Conservation (phyloP, 164 flowering plant species). For the Vitis labrusca region DNA sequence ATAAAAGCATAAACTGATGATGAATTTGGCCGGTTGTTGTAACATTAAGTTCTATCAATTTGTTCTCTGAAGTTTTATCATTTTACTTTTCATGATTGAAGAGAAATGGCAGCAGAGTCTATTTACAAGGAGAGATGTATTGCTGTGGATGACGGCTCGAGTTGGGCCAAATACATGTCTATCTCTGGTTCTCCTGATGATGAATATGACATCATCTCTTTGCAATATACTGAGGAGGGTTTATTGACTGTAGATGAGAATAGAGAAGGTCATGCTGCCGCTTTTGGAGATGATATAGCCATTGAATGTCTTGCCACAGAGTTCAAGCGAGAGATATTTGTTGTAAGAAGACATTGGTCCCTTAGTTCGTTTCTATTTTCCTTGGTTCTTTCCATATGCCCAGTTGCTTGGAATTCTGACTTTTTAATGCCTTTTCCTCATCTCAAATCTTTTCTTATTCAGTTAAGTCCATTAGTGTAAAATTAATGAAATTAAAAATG, state of each 20-base stretch:
- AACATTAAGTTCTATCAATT: background rate
- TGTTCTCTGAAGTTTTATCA: background rate
- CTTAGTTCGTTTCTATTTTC: no score
- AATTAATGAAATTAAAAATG: no score
- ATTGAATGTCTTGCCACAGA: conserved; percentile 89
- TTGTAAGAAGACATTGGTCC: conserved; percentile 47
- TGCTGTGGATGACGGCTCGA: conserved; percentile 67
- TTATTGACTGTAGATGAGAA: conserved; percentile 86
- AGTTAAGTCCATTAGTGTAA: no score
- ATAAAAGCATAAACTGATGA: no score
- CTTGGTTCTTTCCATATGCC: no score
- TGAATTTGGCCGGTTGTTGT: background rate
- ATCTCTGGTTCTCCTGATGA: conserved; percentile 79
- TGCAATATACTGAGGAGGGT: conserved; percentile 61
- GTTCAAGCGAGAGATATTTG: conserved; percentile 87
- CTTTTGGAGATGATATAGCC: conserved; percentile 96
- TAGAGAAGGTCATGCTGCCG: conserved; percentile 81
- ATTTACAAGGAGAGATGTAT: conserved; percentile 88
- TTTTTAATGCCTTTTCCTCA: no score
- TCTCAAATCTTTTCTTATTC: no score
- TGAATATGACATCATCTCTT: conserved; percentile 70
- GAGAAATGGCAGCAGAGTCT: conserved; percentile 88
- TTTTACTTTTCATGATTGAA: conserved; percentile 32
- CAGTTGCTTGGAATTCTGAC: no score
- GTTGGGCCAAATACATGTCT: conserved; percentile 96